These are phyloP conservation scores for Sporothrix phasma DNA, from an alignment of 2,329 filamentous ascomycete species.

Conservation along the genomic window DNA sequence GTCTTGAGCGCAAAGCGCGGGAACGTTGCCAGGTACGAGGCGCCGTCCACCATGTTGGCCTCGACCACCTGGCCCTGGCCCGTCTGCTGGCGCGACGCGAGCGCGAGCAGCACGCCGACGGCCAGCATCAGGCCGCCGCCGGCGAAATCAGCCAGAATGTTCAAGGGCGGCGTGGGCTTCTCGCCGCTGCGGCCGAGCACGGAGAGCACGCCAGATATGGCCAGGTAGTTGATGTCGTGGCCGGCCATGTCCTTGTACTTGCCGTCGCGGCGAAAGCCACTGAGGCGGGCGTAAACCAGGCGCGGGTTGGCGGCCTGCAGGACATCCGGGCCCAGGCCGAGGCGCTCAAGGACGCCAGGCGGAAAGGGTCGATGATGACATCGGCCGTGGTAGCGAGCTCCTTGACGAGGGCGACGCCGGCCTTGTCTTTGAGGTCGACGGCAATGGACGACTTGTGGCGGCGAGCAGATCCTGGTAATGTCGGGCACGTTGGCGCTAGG, in stretches of 20 bases:
- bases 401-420: slow-evolving; percentile 56
- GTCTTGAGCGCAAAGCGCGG: slow-evolving; percentile 58
- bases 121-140: slow-evolving; percentile 78
- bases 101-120: slow-evolving; percentile 69
- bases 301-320: slow-evolving; percentile 60
- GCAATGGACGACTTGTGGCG: slow-evolving; percentile 73
- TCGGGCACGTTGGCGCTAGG: slow-evolving; percentile 29
- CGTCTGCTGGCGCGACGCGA: slow-evolving; percentile 53
- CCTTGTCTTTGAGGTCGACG: slow-evolving; percentile 62
- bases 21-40: slow-evolving; percentile 67
- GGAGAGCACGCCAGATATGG: slow-evolving; percentile 68
- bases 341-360: slow-evolving; percentile 78
- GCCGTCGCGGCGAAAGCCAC: slow-evolving; percentile 80
- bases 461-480: slow-evolving; percentile 62
- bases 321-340: slow-evolving; percentile 63
- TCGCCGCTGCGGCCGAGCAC: slow-evolving; percentile 62
- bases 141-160: slow-evolving; percentile 83
- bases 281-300: slow-evolving; percentile 76
- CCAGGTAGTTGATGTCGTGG: slow-evolving; percentile 94
- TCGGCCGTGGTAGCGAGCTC: slow-evolving; percentile 55
- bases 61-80: slow-evolving; percentile 82
- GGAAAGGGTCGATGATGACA: slow-evolving; percentile 85
- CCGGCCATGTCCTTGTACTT: slow-evolving; percentile 82
- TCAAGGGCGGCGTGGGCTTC: slow-evolving; percentile 68
- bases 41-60: slow-evolving; percentile 94